A percentile compares a stretch with the other conserved stretches of the same genome.
Evolutionary conservation across 75 land plant species (phyloP).

Genomic region (Pinus albicaulis): DNA sequence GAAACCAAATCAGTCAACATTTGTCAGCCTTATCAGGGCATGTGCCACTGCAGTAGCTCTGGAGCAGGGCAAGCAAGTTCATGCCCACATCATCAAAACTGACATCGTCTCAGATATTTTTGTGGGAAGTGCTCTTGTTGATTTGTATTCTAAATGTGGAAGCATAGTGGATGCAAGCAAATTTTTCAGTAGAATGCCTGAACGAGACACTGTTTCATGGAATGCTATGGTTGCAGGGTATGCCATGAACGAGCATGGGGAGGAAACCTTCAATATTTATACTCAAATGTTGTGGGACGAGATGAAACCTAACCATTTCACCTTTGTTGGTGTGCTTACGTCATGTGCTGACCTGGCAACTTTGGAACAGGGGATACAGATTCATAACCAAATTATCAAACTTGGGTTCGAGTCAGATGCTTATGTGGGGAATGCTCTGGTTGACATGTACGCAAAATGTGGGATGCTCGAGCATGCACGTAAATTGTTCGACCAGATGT

Average conservation of each 20-base stretch:
- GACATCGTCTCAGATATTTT: slow-evolving; percentile 42
- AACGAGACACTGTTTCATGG: slow-evolving; percentile 57
- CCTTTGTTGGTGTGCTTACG: slow-evolving; percentile 44
- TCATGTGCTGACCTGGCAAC: slow-evolving; percentile 48
- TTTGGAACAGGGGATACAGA: slow-evolving; percentile 46
- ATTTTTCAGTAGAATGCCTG: slow-evolving; percentile 53
- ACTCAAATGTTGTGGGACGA: background rate
- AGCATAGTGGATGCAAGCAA: slow-evolving; percentile 62
- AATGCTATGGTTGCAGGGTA: slow-evolving; percentile 63
- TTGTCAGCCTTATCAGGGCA: slow-evolving; percentile 30
- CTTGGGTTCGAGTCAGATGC: slow-evolving; percentile 39
- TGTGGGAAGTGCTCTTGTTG: slow-evolving; percentile 68
- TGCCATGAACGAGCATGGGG: slow-evolving; percentile 36
- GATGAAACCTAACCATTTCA: slow-evolving; percentile 20
- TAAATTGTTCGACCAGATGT: slow-evolving; percentile 22
- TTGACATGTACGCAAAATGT: slow-evolving; percentile 77
- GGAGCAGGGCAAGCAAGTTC: slow-evolving; percentile 49
- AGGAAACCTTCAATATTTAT: slow-evolving; percentile 50
- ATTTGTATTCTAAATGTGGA: slow-evolving; percentile 57
- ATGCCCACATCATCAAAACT: slow-evolving; percentile 38
- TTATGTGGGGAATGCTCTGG: slow-evolving; percentile 43
- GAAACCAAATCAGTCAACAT: slow-evolving; percentile 56
- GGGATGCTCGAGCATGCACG: slow-evolving; percentile 48
- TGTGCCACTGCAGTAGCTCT: slow-evolving; percentile 19
- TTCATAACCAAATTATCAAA: slow-evolving; percentile 45